These are phyloP conservation scores for Golovinomyces cichoracearum DNA, from an alignment of 2,329 filamentous ascomycete genomes.

Conservation along the genomic window DNA sequence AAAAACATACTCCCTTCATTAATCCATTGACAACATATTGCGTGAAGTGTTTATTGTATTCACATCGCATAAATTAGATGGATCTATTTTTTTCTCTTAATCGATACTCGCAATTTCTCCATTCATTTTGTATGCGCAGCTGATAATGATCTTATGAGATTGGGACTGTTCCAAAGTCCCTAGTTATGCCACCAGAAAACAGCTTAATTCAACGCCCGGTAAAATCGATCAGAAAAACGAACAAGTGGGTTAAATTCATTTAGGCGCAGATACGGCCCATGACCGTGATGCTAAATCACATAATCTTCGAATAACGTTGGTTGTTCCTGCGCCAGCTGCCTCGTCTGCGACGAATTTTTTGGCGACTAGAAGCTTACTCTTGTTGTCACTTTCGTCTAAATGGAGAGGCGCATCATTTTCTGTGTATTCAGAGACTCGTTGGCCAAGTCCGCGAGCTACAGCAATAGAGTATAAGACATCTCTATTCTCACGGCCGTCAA, in stretches of 20 bases:
- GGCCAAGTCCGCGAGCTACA: conserved; percentile 48
- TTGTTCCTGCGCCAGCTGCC: conserved; percentile 40
- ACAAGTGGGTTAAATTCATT: not conserved
- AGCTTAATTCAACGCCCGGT: not conserved
- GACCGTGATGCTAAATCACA: conserved; percentile 35
- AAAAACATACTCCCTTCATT: no score
- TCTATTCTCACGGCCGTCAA: conserved; percentile 62
- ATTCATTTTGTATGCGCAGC: no score
- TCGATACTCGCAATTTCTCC: no score
- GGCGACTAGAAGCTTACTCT: conserved; percentile 40
- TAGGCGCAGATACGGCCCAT: conserved; percentile 8
- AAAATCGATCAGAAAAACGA: not conserved
- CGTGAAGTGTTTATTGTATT: no score
- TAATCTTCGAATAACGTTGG: conserved; percentile 44
- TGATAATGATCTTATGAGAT: not conserved
- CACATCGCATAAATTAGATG: no score
- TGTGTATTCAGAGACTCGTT: conserved; percentile 33
- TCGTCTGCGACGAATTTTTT: conserved; percentile 44
- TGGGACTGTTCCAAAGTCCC: not conserved
- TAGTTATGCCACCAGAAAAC: not conserved
- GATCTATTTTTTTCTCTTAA: no score
- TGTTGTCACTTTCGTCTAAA: conserved; percentile 38
- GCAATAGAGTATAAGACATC: conserved; percentile 79
- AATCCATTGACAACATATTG: no score
- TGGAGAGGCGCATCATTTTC: conserved; percentile 30